phyloP scores from a whole-genome alignment of 2,329 filamentous ascomycete species.

The Penicillium aurantiogriseum region DNA sequence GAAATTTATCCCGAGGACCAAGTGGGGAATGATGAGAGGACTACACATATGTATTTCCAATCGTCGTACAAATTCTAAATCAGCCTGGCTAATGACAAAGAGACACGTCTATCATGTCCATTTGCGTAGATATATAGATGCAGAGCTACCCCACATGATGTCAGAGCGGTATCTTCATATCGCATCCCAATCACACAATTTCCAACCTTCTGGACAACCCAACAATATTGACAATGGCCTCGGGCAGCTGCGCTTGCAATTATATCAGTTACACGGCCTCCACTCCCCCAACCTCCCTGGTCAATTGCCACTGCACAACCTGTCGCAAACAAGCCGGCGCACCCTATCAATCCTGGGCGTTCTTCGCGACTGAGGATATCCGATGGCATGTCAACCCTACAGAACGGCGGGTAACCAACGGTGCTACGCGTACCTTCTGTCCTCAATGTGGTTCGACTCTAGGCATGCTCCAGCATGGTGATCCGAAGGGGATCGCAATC shows the following conservation, averaged over 20 bases:
- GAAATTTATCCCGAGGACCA: neutral
- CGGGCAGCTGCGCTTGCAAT: constrained; percentile 47
- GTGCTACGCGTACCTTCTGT: constrained; percentile 48
- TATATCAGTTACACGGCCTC: constrained; percentile 44
- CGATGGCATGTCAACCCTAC: constrained; percentile 35
- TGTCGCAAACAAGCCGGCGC: constrained; percentile 51
- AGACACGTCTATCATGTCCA: neutral
- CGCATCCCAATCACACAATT: neutral
- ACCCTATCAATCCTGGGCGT: constrained; percentile 46
- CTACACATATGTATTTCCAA: too few relatives aligned
- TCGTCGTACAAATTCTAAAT: neutral
- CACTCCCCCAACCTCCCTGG: constrained; percentile 35
- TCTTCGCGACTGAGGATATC: constrained; percentile 37
- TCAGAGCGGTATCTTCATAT: neutral
- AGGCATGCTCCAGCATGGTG: constrained; percentile 42
- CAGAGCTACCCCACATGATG: constrained; percentile 10
- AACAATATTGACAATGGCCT: constrained; percentile 22
- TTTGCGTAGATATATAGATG: neutral
- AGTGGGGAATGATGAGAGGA: constrained; percentile 1
- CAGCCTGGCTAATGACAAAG: neutral
- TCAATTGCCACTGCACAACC: constrained; percentile 49
- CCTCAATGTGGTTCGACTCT: constrained; percentile 48
- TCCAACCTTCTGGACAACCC: neutral
- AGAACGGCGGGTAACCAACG: constrained; percentile 37
- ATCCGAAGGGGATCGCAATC: constrained; percentile 34